Conservation (phyloP, 768 basidiomycete genomes). For the Xerocomellus chrysenteron region DNA sequence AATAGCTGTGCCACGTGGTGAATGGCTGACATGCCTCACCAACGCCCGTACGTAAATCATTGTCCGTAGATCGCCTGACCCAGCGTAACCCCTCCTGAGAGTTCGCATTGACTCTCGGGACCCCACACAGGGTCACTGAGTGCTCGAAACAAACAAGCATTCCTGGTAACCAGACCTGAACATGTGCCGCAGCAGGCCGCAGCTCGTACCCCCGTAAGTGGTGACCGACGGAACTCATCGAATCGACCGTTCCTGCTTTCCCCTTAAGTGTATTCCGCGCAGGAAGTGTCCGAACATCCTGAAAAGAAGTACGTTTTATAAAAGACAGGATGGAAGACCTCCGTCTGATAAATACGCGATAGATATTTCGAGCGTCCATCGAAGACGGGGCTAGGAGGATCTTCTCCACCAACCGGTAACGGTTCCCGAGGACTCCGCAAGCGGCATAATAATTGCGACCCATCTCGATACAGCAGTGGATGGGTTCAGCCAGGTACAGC, state of each 20-base stretch:
- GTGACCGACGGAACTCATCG: conserved; percentile 3
- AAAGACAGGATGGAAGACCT: conserved; percentile 17
- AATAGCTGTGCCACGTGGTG: conserved; percentile 27
- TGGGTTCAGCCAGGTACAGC: conserved; percentile 1
- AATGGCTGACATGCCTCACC: not conserved
- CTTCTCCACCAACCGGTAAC: conserved; percentile 12
- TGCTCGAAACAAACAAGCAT: not conserved
- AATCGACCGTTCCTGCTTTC: not conserved
- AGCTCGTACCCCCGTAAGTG: not conserved
- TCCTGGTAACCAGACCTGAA: not conserved
- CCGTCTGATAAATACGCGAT: conserved; percentile 17
- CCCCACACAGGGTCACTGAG: conserved; percentile 3
- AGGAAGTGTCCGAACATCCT: not conserved
- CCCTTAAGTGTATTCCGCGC: not conserved
- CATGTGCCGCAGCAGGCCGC: not conserved
- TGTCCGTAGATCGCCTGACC: not conserved
- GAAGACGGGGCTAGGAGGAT: conserved; percentile 22
- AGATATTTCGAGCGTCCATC: conserved; percentile 13
- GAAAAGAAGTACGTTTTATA: conserved; percentile 11
- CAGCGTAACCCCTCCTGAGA: not conserved
- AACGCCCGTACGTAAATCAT: conserved; percentile 4
- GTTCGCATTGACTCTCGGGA: not conserved
- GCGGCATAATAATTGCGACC: not conserved
- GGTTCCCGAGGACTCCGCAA: conserved; percentile 22
- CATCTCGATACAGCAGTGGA: not conserved